Evolutionary conservation across 495 filamentous ascomycete genomes (phyloP), one percentile per base, ranked within the genome.

Genomic region (Cercophora newfieldiana): DNA sequence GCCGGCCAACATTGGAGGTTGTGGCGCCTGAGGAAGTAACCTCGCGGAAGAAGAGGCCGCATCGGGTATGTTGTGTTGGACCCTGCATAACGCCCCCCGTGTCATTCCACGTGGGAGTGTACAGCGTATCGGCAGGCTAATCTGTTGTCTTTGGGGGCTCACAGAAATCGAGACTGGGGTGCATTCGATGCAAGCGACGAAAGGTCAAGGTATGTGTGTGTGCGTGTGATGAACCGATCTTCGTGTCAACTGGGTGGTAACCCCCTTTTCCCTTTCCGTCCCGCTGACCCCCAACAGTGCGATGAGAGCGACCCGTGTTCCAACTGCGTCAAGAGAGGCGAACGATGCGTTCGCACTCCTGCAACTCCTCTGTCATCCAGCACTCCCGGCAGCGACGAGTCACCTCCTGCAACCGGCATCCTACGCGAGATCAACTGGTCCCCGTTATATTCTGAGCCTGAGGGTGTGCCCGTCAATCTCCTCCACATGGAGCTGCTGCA

Each of bases 401-500:
- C 29, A 44, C 30, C 53, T 21, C 28, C 48, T 1, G 10, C 30
- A 12, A 57, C 22, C 16, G 22, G 19, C 8, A 14, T 48, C 29
- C 30, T n/a, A 28, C 64, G 33, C 30, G 48, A 53, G 26, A 28
- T 67, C 31, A 33, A 53, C 51, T 65, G 65, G 62, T 48, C 49
- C 8, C 29, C 26, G 18, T n/a, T 61, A 18, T n/a, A n/a, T n/a
- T 37, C 44, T 16, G 67, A 50, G 29, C 37, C 58, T n/a, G 70
- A 66, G 2, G 37, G 50, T 19, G 37, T 55, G 0, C 65, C 64
- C 29, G 55, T 72, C 61, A 74, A 74, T 30, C 51, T 74, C 7
- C 62, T 75, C 18, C 72, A 75, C 29, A 65, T 75, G 65, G 72
- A 75, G 30, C 55, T 75, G 16, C 67, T 75, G 54, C 69, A 72